Base-by-base conservation (phyloP, 768 basidiomycete species). In the Rhodotorula toruloides region DNA sequence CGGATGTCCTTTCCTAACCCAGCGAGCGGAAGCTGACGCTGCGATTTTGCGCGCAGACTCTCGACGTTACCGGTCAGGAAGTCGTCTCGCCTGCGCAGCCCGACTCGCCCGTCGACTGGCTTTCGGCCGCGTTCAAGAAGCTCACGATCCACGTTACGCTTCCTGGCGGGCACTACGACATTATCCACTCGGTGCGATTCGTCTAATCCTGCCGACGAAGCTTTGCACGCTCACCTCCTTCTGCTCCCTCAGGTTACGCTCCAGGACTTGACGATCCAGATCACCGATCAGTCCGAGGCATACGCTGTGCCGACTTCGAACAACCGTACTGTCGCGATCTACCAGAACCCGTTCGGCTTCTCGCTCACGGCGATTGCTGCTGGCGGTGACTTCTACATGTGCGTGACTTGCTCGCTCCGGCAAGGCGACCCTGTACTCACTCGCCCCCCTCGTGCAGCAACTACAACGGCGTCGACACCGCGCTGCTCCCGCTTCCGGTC, bases 341-440 rank as follows among this genome's bases (percentile, higher is more conserved):
- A 86, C 76, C 83, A 82, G 76, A 89, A 88, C 76, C 87, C 87
- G 1, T 88, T 88, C 74, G 87, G 87, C 7, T 89, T 89, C 77
- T 83, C 84, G 17, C 75, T 88, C 58, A 86, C 87, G 72, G 85
- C 87, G 31, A 75, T 84, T 17, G 79, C 82, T 68, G 78, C 84
- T 4, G 80, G 81, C 1, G 80, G 87, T 72, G 81, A 81, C 31
- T 82, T 88, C 68, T 79, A 79, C 53, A 76, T 89, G 52, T 79
- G 77, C 25, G 77, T 77, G 10, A 9, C 29, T 22, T 2, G 17
- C 21, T 46, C 32, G n/a, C 27, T 12, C 13, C 7, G 0, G 6
- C 32, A 13, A 3, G 19, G 29, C 46, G 1, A 7, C 22, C 21
- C 7, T 21, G 53, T 48, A 57, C 29, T 70, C 85, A 84, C 81